Percentiles rank a stretch among this genome's conserved stretches.
phyloP scores from a whole-genome alignment of 306 rosid genomes.

The Carpinus fangiana region DNA sequence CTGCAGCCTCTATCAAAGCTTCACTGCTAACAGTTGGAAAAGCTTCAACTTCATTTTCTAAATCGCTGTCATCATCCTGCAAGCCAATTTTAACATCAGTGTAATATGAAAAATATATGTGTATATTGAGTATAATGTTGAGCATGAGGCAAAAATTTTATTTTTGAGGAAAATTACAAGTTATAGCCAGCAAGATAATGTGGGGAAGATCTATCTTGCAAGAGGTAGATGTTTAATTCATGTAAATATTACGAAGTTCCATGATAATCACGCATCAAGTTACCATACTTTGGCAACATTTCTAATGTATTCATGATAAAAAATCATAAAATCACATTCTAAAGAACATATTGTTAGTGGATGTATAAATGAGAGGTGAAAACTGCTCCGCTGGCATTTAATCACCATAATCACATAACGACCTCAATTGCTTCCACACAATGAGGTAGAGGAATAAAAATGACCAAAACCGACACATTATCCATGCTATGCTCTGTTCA shows the following conservation, averaged over 20 bases:
- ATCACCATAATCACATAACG: neutral
- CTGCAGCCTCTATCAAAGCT: slow-evolving; percentile 68
- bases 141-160: neutral
- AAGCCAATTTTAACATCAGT: slow-evolving; percentile 35
- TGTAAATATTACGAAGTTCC: neutral
- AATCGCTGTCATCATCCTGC: slow-evolving; percentile 92
- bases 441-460: too few relatives aligned
- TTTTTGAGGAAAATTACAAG: neutral
- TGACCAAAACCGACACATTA: neutral
- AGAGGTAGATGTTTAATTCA: neutral
- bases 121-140: neutral
- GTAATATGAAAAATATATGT: slow-evolving; percentile 1
- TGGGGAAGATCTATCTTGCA: neutral
- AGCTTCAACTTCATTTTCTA: slow-evolving; percentile 70
- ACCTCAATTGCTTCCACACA: neutral
- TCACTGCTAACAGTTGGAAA: slow-evolving; percentile 55
- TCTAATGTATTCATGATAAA: neutral
- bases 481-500: neutral
- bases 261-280: neutral
- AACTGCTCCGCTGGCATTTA: neutral
- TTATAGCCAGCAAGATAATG: neutral
- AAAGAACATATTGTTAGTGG: neutral
- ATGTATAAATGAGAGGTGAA: neutral
- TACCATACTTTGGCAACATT: neutral
- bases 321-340: neutral